Percentiles rank a stretch among this genome's conserved stretches.
phyloP scores from a whole-genome alignment of 192 early-diverging fungal species.

The Martensiomyces pterosporus region DNA sequence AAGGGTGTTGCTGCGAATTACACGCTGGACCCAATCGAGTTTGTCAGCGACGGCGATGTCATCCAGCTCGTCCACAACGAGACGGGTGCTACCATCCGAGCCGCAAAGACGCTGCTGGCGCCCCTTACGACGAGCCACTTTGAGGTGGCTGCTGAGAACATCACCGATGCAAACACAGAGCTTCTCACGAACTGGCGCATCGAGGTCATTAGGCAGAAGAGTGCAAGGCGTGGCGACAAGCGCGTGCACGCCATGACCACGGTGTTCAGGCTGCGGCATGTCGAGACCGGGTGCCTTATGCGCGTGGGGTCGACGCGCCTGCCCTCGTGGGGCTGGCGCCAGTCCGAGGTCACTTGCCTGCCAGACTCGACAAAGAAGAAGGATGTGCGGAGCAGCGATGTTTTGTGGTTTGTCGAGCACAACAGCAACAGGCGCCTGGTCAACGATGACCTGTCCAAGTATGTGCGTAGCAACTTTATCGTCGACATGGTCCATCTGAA shows the following conservation, averaged over 20 bases:
- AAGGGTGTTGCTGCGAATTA: conserved; percentile 30
- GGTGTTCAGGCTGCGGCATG: conserved; percentile 70
- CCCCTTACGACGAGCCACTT: conserved; percentile 66
- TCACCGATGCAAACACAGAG: conserved; percentile 66
- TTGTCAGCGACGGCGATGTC: conserved; percentile 70
- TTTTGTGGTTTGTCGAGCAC: conserved; percentile 54
- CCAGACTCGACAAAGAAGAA: conserved; percentile 77
- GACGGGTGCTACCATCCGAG: conserved; percentile 56
- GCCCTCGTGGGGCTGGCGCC: conserved; percentile 86
- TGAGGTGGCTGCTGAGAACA: conserved; percentile 55
- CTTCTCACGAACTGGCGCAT: conserved; percentile 64
- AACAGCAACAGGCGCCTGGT: conserved; percentile 32
- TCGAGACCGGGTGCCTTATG: conserved; percentile 71
- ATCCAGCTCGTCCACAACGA: conserved; percentile 69
- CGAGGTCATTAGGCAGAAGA: conserved; percentile 49
- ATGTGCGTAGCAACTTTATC: conserved; percentile 33
- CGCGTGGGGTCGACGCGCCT: conserved; percentile 65
- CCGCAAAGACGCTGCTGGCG: conserved; percentile 59
- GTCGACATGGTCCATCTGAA: conserved; percentile 45
- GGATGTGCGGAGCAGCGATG: conserved; percentile 45
- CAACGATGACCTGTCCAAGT: conserved; percentile 34
- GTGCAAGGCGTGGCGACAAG: conserved; percentile 47
- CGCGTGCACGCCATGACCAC: conserved; percentile 57
- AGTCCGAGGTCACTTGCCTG: conserved; percentile 90
- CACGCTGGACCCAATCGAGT: conserved; percentile 47